phyloP scores from a whole-genome alignment of 2,329 filamentous ascomycete species.

The Podosphaera aphanis region DNA sequence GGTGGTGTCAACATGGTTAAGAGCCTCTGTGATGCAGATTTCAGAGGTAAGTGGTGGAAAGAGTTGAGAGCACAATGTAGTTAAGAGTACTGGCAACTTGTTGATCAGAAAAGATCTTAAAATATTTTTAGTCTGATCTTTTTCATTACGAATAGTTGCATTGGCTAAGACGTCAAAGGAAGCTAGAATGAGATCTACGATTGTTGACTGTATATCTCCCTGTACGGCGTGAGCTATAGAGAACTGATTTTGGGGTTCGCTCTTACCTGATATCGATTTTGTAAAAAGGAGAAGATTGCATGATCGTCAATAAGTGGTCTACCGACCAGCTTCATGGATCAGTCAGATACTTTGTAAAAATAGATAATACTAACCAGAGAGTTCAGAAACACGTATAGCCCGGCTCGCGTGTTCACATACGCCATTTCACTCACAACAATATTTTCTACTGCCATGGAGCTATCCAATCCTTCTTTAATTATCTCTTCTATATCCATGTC shows the following conservation, averaged over 20 bases:
- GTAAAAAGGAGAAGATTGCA: conserved; percentile 54
- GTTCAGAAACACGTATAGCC: conserved; percentile 68
- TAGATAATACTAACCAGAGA: conserved; percentile 35
- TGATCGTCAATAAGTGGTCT: conserved; percentile 66
- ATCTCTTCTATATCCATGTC: conserved; percentile 32
- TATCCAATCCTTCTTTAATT: conserved; percentile 30
- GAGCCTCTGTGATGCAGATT: conserved; percentile 39
- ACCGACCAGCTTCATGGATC: conserved; percentile 41
- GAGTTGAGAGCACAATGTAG: conserved; percentile 30
- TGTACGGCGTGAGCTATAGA: conserved; percentile 18
- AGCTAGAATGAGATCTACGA: conserved; percentile 64
- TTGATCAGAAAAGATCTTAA: conserved; percentile 73
- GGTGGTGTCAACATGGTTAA: conserved; percentile 37
- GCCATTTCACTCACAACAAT: conserved; percentile 38
- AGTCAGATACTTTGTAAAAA: conserved; percentile 10
- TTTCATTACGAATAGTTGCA: conserved; percentile 49
- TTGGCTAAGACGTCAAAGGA: conserved; percentile 81
- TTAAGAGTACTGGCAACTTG: conserved; percentile 38
- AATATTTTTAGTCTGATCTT: conserved; percentile 37
- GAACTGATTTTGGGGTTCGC: background rate
- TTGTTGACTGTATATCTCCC: conserved; percentile 54
- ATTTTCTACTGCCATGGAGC: conserved; percentile 22
- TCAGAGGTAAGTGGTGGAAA: conserved; percentile 37
- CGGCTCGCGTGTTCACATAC: conserved; percentile 51
- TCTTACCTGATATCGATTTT: conserved; percentile 58